Conservation (phyloP, 163 green algal genomes). For the Scenedesmus sp. region DNA sequence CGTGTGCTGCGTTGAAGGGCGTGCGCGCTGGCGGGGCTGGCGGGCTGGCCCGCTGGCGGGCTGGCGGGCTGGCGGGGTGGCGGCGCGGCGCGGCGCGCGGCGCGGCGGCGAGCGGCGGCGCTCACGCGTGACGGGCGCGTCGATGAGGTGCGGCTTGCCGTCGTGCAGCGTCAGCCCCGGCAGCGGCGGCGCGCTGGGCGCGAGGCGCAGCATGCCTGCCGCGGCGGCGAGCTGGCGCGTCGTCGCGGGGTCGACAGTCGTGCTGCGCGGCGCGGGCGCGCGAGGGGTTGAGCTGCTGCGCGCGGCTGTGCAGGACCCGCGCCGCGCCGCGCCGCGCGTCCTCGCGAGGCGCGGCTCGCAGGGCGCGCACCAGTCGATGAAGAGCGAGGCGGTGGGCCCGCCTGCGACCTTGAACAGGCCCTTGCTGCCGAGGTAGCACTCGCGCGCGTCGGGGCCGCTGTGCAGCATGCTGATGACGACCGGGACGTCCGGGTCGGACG, state of each 20-base stretch:
- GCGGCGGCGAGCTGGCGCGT: constrained; percentile 46
- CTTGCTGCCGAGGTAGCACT: constrained; percentile 56
- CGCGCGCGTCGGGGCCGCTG: constrained; percentile 40
- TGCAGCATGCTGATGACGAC: constrained; percentile 73
- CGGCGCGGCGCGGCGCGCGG: not conserved
- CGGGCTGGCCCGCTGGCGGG: too few relatives aligned
- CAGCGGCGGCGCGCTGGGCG: constrained; percentile 41
- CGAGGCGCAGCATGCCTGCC: constrained; percentile 43
- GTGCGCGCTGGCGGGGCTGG: too few relatives aligned
- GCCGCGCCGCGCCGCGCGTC: too few relatives aligned
- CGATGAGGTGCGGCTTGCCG: constrained; percentile 59
- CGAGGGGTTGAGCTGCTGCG: not conserved
- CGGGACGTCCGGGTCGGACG: constrained; percentile 38
- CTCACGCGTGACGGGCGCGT: constrained; percentile 71
- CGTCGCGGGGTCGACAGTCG: constrained; percentile 59
- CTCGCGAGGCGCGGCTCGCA: too few relatives aligned
- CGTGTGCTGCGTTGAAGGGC: not conserved
- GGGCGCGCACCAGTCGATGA: constrained; percentile 16
- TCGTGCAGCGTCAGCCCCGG: constrained; percentile 29
- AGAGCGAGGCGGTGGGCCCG: constrained; percentile 18
- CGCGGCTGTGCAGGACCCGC: too few relatives aligned
- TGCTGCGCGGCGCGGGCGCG: constrained; percentile 21
- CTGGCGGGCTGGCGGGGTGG: too few relatives aligned
- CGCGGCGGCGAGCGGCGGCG: not conserved
- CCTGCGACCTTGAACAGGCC: constrained; percentile 60